These are phyloP conservation scores for Sporothrix dimorphospora DNA, from an alignment of 2,329 filamentous ascomycete genomes.

Conservation along the genomic window DNA sequence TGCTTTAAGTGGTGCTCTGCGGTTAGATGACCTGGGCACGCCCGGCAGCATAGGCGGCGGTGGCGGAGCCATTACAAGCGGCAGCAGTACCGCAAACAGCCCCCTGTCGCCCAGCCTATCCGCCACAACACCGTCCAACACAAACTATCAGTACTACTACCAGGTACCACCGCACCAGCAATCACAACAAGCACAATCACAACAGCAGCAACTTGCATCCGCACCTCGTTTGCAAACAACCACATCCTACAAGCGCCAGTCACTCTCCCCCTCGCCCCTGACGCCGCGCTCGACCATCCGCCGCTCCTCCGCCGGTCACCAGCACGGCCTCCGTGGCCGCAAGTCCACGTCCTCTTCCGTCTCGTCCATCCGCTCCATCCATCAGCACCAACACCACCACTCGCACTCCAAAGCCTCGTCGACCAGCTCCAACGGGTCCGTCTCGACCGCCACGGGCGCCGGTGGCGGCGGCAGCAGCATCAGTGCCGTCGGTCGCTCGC, in stretches of 20 bases:
- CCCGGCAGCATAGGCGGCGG: conserved; percentile 32
- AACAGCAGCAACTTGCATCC: conserved; percentile 20
- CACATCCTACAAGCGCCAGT: conserved; percentile 67
- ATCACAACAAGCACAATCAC: background rate
- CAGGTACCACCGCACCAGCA: conserved; percentile 23
- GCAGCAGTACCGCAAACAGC: conserved; percentile 35
- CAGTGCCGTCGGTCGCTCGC: conserved; percentile 67
- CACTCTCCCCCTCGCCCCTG: conserved; percentile 81
- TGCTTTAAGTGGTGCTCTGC: background rate
- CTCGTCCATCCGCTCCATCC: conserved; percentile 88
- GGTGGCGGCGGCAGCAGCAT: conserved; percentile 65
- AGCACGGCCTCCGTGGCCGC: conserved; percentile 76
- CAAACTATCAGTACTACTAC: conserved; percentile 26
- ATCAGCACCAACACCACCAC: conserved; percentile 83
- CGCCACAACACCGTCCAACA: conserved; percentile 36
- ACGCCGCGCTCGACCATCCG: conserved; percentile 81
- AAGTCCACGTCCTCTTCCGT: conserved; percentile 97
- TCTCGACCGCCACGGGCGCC: conserved; percentile 64
- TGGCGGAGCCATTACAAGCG: conserved; percentile 28
- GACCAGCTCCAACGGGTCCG: conserved; percentile 79
- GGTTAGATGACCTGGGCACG: conserved; percentile 1
- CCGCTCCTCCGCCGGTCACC: conserved; percentile 72
- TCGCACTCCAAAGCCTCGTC: conserved; percentile 94
- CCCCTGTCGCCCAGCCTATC: conserved; percentile 37
- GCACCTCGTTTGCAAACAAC: conserved; percentile 26